These are phyloP conservation scores for Prinsepia uniflora DNA, from an alignment of 306 rosid species.

Conservation along the genomic window DNA sequence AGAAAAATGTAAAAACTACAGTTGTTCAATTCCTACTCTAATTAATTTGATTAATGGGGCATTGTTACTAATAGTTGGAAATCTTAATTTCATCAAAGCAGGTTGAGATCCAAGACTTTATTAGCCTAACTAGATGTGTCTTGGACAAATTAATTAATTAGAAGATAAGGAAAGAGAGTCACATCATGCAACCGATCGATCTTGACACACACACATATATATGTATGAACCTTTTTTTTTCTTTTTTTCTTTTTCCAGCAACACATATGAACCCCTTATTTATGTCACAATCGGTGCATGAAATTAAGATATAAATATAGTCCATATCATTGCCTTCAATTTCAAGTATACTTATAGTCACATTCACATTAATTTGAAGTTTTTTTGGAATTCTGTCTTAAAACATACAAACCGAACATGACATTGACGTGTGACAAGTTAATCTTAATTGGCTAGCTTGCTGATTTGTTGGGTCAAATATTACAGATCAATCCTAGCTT, in stretches of 20 bases:
- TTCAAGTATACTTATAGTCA: neutral
- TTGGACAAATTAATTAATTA: neutral
- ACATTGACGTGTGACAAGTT: too few relatives aligned
- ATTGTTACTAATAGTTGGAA: too few relatives aligned
- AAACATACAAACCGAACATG: too few relatives aligned
- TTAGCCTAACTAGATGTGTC: too few relatives aligned
- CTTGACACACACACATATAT: too few relatives aligned
- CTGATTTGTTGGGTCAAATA: neutral
- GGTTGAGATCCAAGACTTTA: neutral
- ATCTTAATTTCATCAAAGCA: neutral
- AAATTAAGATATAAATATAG: neutral
- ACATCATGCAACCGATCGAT: conserved; percentile 5
- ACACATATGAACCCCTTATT: neutral
- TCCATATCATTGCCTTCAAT: neutral
- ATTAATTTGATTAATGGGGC: too few relatives aligned
- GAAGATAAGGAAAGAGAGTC: neutral
- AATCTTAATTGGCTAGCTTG: neutral
- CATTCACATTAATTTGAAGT: neutral
- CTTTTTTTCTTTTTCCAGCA: too few relatives aligned
- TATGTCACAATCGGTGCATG: neutral
- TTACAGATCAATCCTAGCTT: too few relatives aligned
- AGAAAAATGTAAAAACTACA: too few relatives aligned
- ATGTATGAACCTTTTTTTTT: too few relatives aligned
- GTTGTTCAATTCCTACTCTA: too few relatives aligned
- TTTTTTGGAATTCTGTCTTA: too few relatives aligned